A percentile compares a stretch with the other conserved stretches of the same genome.
These are phyloP conservation scores for Dothideomycetes sp. DNA, from an alignment of 2,329 filamentous ascomycete genomes.

Conservation along the genomic window DNA sequence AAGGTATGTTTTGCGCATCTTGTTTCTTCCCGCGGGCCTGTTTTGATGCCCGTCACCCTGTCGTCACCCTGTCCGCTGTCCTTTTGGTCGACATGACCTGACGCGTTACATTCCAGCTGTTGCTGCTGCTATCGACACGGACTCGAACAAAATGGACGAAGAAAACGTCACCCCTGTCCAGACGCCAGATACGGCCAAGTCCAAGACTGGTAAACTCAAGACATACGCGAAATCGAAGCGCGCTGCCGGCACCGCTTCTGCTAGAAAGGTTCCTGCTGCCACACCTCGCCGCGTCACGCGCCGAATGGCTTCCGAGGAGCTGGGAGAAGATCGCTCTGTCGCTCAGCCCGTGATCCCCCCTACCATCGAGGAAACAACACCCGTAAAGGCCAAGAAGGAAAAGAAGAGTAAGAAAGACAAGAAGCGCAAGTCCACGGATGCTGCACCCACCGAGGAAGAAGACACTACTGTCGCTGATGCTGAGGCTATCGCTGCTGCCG, in stretches of 20 bases:
- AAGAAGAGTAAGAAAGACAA: constrained; percentile 1
- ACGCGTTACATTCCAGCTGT: too few relatives aligned
- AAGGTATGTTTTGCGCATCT: too few relatives aligned
- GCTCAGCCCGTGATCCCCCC: constrained; percentile 6
- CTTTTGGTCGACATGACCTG: too few relatives aligned
- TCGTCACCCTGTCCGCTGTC: too few relatives aligned
- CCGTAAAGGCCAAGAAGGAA: constrained; percentile 4
- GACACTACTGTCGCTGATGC: not conserved
- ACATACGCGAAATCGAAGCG: constrained; percentile 9
- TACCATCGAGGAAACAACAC: constrained; percentile 8
- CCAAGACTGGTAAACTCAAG: constrained; percentile 10
- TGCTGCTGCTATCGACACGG: too few relatives aligned
- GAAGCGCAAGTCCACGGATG: constrained; percentile 1
- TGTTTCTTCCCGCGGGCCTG: too few relatives aligned
- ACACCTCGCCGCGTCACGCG: too few relatives aligned
- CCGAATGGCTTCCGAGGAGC: constrained; percentile 4
- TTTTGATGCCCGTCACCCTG: too few relatives aligned
- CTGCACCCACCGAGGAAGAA: not conserved
- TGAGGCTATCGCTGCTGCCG: not conserved
- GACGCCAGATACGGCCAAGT: constrained; percentile 5
- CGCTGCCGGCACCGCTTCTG: constrained; percentile 6
- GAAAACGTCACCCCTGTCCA: too few relatives aligned
- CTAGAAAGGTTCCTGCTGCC: too few relatives aligned
- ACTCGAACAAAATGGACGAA: too few relatives aligned
- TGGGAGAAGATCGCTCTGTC: not conserved